A percentile compares a stretch with the other conserved stretches of the same genome.
phyloP scores from a whole-genome alignment of 495 filamentous ascomycete species.

The Aspergillus indologenus region DNA sequence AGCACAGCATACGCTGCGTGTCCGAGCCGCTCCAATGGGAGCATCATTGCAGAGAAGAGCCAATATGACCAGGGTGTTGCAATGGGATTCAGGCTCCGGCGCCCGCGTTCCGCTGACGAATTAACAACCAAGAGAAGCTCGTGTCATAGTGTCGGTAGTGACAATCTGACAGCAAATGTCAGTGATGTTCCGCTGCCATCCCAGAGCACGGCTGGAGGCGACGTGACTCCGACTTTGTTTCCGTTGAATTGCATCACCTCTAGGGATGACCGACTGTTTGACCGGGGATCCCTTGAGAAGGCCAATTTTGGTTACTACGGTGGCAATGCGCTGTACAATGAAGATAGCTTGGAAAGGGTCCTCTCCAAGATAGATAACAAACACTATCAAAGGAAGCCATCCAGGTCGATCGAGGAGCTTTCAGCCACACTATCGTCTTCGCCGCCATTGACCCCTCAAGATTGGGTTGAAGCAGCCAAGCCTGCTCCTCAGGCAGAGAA shows the following conservation, averaged over 20 bases:
- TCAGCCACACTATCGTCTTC: constrained; percentile 19
- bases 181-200: constrained; percentile 32
- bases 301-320: constrained; percentile 22
- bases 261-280: constrained; percentile 26
- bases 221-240: constrained; percentile 31
- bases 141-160: constrained; percentile 25
- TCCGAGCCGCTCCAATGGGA: constrained; percentile 36
- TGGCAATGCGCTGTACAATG: constrained; percentile 23
- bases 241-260: constrained; percentile 33
- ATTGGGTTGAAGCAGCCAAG: constrained; percentile 45
- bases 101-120: constrained; percentile 37
- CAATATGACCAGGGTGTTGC: constrained; percentile 15
- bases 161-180: constrained; percentile 32
- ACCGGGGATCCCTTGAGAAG: constrained; percentile 27
- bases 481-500: constrained; percentile 24
- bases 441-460: constrained; percentile 38
- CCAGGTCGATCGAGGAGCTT: constrained; percentile 4
- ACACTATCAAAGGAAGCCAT: constrained; percentile 19
- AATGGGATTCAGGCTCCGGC: constrained; percentile 24
- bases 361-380: constrained; percentile 25
- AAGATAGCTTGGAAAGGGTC: constrained; percentile 18
- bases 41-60: constrained; percentile 29
- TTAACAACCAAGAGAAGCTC: constrained; percentile 31
- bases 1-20: constrained; percentile 35
- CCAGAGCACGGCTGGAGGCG: constrained; percentile 15